phyloP scores from a whole-genome alignment of 2,329 filamentous ascomycete genomes.

The Colletotrichum somersetense region DNA sequence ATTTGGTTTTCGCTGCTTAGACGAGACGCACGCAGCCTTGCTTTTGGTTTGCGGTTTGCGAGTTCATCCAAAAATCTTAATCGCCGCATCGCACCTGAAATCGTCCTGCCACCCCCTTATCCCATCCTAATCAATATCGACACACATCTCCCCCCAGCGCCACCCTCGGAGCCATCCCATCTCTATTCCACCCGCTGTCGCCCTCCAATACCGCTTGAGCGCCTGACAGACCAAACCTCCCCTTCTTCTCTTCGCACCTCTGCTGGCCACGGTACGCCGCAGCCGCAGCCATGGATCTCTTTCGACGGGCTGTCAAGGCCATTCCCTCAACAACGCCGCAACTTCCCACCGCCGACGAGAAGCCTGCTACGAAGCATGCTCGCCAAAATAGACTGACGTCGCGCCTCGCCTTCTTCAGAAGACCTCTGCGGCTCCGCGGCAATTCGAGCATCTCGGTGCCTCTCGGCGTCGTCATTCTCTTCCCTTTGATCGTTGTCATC shows the following conservation, averaged over 20 bases:
- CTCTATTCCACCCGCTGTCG: constrained; percentile 24
- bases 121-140: constrained; percentile 24
- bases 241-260: neutral
- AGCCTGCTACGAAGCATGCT: constrained; percentile 52
- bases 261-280: constrained; percentile 29
- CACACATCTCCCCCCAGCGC: constrained; percentile 11
- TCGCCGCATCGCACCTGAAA: constrained; percentile 10
- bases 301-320: constrained; percentile 67
- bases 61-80: constrained; percentile 31
- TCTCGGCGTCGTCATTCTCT: constrained; percentile 90
- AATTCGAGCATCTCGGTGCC: constrained; percentile 95
- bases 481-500: constrained; percentile 90
- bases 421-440: constrained; percentile 88
- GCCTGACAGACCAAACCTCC: neutral
- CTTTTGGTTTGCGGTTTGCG: constrained; percentile 34
- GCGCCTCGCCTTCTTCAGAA: constrained; percentile 82
- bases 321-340: constrained; percentile 57
- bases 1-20: constrained; percentile 19
- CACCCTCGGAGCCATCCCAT: constrained; percentile 31
- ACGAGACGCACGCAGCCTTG: constrained; percentile 34
- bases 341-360: constrained; percentile 66
- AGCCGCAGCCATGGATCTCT: constrained; percentile 65
- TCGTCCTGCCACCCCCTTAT: constrained; percentile 22
- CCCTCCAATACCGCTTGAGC: constrained; percentile 2
- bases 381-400: constrained; percentile 58